These are phyloP conservation scores for Malassezia vespertilionis DNA, from an alignment of 1,284 basidiomycete genomes.

Conservation along the genomic window DNA sequence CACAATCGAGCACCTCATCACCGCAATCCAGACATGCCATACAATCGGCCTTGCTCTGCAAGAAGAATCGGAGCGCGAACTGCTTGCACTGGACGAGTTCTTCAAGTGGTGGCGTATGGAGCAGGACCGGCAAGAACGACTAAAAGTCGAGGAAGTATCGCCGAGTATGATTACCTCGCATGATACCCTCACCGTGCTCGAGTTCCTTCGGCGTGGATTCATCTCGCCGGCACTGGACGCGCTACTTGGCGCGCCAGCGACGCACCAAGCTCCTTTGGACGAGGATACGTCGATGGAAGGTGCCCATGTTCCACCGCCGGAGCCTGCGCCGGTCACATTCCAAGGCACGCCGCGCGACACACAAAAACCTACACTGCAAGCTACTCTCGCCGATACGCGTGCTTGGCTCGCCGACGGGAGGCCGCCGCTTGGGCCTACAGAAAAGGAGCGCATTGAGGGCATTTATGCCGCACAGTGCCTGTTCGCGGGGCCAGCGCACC, in stretches of 20 bases:
- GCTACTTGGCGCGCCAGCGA: conserved; percentile 3
- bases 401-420: conserved; percentile 1
- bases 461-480: conserved; percentile 2
- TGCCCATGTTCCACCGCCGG: not conserved
- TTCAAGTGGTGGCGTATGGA: conserved; percentile 21
- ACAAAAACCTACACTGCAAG: not conserved
- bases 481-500: conserved; percentile 7
- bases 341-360: not conserved
- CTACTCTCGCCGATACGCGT: not conserved
- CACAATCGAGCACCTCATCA: not conserved
- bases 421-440: not conserved
- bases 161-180: conserved; percentile 6
- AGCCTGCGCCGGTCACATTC: not conserved
- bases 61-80: conserved; percentile 13
- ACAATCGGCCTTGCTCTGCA: conserved; percentile 3
- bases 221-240: conserved; percentile 13
- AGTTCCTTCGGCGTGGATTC: conserved; percentile 16
- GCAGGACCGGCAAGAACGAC: conserved; percentile 17
- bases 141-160: conserved; percentile 3
- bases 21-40: conserved; percentile 8
- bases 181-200: conserved; percentile 17
- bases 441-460: not conserved
- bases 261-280: not conserved
- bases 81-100: conserved; percentile 17
- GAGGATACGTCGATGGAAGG: conserved; percentile 8